A percentile compares a stretch with the other conserved stretches of the same genome.
Evolutionary conservation across 805 yeast species (phyloP).

Genomic region (Middelhovenomyces tepae): DNA sequence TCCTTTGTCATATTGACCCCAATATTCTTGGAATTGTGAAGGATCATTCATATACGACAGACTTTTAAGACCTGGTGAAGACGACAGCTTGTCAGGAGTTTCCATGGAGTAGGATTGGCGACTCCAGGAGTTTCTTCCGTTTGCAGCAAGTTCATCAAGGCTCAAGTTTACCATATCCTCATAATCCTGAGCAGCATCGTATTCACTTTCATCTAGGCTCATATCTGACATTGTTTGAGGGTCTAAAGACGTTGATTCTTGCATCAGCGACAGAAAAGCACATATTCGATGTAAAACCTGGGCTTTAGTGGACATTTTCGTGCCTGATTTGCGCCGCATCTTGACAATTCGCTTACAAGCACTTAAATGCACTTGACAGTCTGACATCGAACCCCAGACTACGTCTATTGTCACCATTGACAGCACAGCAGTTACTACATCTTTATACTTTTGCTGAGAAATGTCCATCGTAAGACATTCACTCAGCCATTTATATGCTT

Average conservation of each 20-base stretch:
- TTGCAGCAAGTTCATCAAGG: too few relatives aligned
- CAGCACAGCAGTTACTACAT: conserved; percentile 70
- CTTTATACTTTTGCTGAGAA: conserved; percentile 64
- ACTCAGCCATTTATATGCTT: conserved; percentile 61
- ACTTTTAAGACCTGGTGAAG: conserved; percentile 8
- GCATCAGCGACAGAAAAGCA: conserved; percentile 63
- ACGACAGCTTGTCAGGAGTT: conserved; percentile 7
- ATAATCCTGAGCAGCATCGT: conserved; percentile 17
- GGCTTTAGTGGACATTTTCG: conserved; percentile 66
- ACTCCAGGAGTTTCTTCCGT: too few relatives aligned
- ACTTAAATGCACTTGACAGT: conserved; percentile 64
- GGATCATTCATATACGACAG: conserved; percentile 19
- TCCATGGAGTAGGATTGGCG: too few relatives aligned
- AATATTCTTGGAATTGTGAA: conserved; percentile 20
- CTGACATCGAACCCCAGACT: conserved; percentile 87
- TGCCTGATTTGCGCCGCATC: conserved; percentile 56
- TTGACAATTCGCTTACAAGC: conserved; percentile 71
- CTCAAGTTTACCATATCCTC: conserved; percentile 3
- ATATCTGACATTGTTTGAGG: conserved; percentile 9
- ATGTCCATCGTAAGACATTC: conserved; percentile 42
- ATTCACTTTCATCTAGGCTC: conserved; percentile 1
- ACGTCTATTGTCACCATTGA: conserved; percentile 84
- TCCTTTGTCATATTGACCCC: conserved; percentile 15
- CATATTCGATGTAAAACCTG: conserved; percentile 68
- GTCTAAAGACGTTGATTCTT: conserved; percentile 57